Evolutionary conservation across 129 eudicot species (phyloP).

Genomic region (Arctium minus): DNA sequence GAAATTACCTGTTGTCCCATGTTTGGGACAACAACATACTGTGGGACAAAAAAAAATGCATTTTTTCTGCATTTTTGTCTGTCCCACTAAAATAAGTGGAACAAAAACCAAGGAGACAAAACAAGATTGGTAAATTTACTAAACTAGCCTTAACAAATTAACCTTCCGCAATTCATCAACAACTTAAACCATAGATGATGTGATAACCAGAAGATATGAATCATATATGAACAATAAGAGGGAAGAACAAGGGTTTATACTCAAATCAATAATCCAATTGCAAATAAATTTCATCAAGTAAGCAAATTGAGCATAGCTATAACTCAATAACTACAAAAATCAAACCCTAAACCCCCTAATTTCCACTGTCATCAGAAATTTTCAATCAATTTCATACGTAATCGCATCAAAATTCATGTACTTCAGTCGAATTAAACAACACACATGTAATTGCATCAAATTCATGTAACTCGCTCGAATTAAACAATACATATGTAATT

Average conservation of each 20-base stretch:
- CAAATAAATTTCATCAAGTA: conserved; percentile 3
- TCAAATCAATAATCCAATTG: background rate
- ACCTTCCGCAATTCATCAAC: background rate
- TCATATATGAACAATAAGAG: background rate
- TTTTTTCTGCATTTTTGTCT: too few relatives aligned
- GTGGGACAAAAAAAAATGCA: too few relatives aligned
- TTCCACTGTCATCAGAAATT: background rate
- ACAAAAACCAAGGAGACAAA: too few relatives aligned
- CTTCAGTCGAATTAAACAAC: background rate
- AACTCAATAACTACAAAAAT: background rate
- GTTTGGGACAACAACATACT: too few relatives aligned
- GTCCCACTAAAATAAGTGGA: too few relatives aligned
- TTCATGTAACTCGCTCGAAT: too few relatives aligned
- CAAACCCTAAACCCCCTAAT: background rate
- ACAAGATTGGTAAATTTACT: too few relatives aligned
- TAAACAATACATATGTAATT: too few relatives aligned
- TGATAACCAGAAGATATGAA: background rate
- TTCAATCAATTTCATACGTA: background rate
- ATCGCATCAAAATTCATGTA: background rate
- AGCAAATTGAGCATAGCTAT: background rate
- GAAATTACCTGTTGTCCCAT: too few relatives aligned
- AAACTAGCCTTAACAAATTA: background rate
- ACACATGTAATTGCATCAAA: too few relatives aligned
- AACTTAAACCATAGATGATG: background rate
- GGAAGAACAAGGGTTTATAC: background rate